A percentile compares a stretch with the other conserved stretches of the same genome.
Conservation (phyloP, 2,329 filamentous ascomycete species). For the Scleromitrula shiraiana region DNA sequence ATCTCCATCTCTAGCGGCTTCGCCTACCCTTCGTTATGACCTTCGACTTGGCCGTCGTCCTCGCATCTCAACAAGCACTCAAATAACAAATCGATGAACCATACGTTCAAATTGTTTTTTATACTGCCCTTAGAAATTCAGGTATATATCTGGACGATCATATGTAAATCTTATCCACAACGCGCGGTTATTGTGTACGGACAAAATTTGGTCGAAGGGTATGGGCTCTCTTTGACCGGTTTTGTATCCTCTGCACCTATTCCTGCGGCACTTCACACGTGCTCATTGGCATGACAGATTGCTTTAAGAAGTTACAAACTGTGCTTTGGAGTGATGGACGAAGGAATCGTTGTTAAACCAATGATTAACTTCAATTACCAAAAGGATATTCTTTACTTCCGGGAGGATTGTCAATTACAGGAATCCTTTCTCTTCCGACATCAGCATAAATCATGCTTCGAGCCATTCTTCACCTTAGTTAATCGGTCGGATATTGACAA, state of each 20-base stretch:
- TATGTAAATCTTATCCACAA: no score
- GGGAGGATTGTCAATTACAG: not conserved
- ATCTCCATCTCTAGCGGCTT: no score
- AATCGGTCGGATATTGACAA: not conserved
- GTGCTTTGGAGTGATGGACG: not conserved
- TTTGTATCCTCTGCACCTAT: not conserved
- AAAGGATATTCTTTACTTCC: not conserved
- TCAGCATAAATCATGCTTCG: not conserved
- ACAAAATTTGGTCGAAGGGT: not conserved
- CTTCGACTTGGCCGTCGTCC: no score
- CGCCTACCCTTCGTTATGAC: no score
- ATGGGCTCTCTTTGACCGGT: not conserved
- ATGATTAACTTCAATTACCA: not conserved
- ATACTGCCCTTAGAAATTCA: no score
- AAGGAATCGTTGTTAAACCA: not conserved
- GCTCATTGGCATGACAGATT: not conserved
- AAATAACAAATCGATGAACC: no score
- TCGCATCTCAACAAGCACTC: no score
- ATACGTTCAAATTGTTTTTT: no score
- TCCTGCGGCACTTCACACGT: not conserved
- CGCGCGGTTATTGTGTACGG: not conserved
- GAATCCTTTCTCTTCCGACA: no score
- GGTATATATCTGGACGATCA: no score
- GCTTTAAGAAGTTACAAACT: not conserved
- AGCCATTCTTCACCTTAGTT: not conserved